Base-by-base conservation (phyloP, 371 early-diverging fungal genomes). In the Mucor lusitanicus region DNA sequence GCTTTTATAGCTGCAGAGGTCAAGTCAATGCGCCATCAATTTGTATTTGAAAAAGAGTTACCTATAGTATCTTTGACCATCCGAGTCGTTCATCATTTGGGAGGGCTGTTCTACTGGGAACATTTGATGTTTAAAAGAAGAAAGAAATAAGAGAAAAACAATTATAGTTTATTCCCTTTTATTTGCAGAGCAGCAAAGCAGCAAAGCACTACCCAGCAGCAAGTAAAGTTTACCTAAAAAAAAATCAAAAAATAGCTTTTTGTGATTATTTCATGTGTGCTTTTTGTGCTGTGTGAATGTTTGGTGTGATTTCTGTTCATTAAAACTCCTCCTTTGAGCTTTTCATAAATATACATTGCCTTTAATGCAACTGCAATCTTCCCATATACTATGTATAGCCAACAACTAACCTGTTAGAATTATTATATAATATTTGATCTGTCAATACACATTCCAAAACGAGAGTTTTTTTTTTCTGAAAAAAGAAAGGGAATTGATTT, bases 121-220 rank as follows among this genome's bases (percentile, higher is more conserved):
- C 33, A 56, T 56, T 56, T 30, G 19, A n/a, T 17, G 21, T 33
- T 59, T 13, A 40, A 40, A 59, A 39, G 39, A 35, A 35, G 40
- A 59, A 59, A 59, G 59, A 39, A 59, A 59, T 17, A 37, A 23
- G 25, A 59, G 58, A 39, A 35, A 39, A 59, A 55, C 6, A 55
- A 30, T 37, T 15, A 32, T 32, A 19, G n/a, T 33, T 28, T 33
- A 11, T 33, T 56, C 12, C 21, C 12, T 56, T 56, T 33, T 56
- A 32, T 56, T 56, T 56, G 53, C 27, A 53, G 13, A 53, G 53
- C 53, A 53, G 53, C 53, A 25, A 25, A 53, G 53, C 53, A 25
- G 12, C 53, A 40, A 15, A 40, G 17, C 40, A 12, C 37, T 12
- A 35, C 37, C 37, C 40, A 40, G 40, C 17, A 40, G 40, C 53